A percentile compares a stretch with the other conserved stretches of the same genome.
Conservation (phyloP, 306 rosid genomes). For the Cucumis sativus region DNA sequence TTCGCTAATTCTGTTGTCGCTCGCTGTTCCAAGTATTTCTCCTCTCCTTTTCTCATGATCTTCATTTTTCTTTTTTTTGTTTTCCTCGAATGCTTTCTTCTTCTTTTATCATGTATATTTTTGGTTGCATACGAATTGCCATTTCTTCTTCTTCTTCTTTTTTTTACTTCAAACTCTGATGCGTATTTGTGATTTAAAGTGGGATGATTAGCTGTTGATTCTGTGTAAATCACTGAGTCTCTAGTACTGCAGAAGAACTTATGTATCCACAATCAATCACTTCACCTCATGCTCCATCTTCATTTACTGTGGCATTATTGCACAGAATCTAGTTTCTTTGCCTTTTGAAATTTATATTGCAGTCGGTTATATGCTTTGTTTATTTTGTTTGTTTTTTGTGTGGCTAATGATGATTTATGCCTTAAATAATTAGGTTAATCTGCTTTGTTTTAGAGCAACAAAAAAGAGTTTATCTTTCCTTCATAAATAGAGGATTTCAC, state of each 20-base stretch:
- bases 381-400: no score
- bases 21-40: slow-evolving; percentile 58
- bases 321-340: neutral
- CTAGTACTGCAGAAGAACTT: neutral
- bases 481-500: neutral
- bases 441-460: neutral
- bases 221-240: neutral
- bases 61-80: neutral
- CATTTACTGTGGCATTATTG: neutral
- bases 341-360: neutral
- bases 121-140: neutral
- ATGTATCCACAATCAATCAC: neutral
- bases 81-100: neutral
- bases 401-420: no score
- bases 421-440: neutral
- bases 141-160: neutral
- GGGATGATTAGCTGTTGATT: neutral
- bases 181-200: neutral
- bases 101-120: neutral
- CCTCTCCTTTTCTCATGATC: neutral
- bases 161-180: neutral
- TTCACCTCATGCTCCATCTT: neutral
- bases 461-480: neutral
- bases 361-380: neutral
- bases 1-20: slow-evolving; percentile 70